Evolutionary conservation across 345 rosid genomes (phyloP), one percentile per base, ranked within the genome.

Genomic region (Cardamine occulta): DNA sequence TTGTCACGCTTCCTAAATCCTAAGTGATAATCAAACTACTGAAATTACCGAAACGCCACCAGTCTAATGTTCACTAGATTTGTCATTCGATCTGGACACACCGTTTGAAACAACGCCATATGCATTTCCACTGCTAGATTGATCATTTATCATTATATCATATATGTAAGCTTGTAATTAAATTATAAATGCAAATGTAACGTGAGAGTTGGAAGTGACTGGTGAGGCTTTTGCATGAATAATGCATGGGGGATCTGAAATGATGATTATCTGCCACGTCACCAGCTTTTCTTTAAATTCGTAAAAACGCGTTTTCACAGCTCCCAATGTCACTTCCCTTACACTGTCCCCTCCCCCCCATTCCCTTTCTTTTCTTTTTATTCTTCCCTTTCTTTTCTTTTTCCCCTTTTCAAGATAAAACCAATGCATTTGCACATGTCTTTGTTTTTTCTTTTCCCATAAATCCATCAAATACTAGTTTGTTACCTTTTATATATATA

Each of bases 251-350:
- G 4, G 21, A 68, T 26, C 56, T 52, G 17, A 68, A 68, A 68
- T 75, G 19, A 68, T n/a, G 14, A 39, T 67, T 52, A 68, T 28
- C 19, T 51, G 12, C 59, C 52, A 60, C 51, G 74, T 61, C 70
- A 32, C n/a, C 57, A 17, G 8, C 4, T 0, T 47, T 47, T 21
- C 0, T 14, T 35, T 23, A 2, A 2, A 45, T 45, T n/a, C 49
- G 19, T 39, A 12, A 6, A 70, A 69, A 77, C 76, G 80, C 80
- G 80, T 64, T 70, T 70, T 71, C 80, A 48, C 80, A 45, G 51
- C 26, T 56, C 24, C 26, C 76, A 1, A 47, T 71, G 76, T 35
- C 66, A 17, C 52, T 59, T 44, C 52, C 14, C 21, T 57, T 35
- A 4, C 75, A 76, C 26, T 74, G 79, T 66, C 72, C 72, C 78